Percentiles rank a stretch among this genome's conserved stretches.
Evolutionary conservation across 1,139 yeast genomes (phyloP).

Genomic region (Saccharomyces pastorianus): DNA sequence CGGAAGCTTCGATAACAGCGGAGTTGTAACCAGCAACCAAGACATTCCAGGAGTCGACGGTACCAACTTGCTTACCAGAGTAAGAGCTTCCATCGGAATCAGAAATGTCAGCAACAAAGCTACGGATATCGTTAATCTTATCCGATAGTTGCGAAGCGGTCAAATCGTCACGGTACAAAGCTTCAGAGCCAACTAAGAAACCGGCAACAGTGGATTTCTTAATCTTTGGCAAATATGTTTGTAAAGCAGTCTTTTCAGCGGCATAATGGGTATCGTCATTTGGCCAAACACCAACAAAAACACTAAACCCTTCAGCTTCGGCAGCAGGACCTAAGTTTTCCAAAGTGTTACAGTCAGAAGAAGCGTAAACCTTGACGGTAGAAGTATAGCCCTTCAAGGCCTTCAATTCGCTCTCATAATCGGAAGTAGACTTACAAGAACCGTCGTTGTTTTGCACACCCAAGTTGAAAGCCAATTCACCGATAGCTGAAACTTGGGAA

Average conservation of each 20-base stretch:
- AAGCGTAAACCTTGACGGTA: slow-evolving; percentile 73
- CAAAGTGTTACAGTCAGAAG: slow-evolving; percentile 80
- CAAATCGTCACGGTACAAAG: slow-evolving; percentile 77
- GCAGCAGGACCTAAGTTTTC: slow-evolving; percentile 81
- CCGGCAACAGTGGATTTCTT: slow-evolving; percentile 61
- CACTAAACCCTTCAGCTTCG: slow-evolving; percentile 60
- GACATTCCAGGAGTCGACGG: slow-evolving; percentile 93
- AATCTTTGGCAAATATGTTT: slow-evolving; percentile 58
- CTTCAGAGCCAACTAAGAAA: slow-evolving; percentile 85
- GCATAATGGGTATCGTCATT: slow-evolving; percentile 65
- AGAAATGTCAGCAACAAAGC: slow-evolving; percentile 46
- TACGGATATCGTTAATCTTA: slow-evolving; percentile 52
- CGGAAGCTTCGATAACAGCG: slow-evolving; percentile 71
- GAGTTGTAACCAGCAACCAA: slow-evolving; percentile 67
- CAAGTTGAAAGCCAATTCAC: slow-evolving; percentile 59
- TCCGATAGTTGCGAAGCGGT: slow-evolving; percentile 60
- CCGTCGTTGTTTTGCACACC: slow-evolving; percentile 68
- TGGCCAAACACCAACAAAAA: slow-evolving; percentile 87
- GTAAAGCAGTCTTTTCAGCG: slow-evolving; percentile 63
- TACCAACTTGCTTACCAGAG: slow-evolving; percentile 68
- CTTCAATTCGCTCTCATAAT: slow-evolving; percentile 57
- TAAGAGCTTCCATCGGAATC: slow-evolving; percentile 80
- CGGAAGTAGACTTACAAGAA: slow-evolving; percentile 61
- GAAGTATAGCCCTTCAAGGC: slow-evolving; percentile 48
- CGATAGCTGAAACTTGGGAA: slow-evolving; percentile 29